phyloP scores from a whole-genome alignment of 2,329 filamentous ascomycete species.

The Rosellinia necatrix region DNA sequence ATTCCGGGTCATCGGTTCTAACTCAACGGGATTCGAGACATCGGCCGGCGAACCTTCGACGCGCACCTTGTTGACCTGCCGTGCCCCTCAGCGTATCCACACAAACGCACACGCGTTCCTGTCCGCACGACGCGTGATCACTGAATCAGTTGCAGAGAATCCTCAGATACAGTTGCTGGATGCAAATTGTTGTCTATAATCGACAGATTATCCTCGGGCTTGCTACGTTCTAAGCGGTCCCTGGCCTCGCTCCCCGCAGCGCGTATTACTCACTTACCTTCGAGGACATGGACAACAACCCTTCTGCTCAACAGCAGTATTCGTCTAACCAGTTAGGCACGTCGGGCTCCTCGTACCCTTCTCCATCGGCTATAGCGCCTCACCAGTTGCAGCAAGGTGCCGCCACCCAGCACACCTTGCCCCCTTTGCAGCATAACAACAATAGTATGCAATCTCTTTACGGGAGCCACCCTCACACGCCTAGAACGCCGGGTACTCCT shows the following conservation, averaged over 20 bases:
- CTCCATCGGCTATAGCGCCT: constrained; percentile 56
- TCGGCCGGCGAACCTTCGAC: constrained; percentile 17
- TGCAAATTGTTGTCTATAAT: no score
- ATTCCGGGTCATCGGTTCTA: constrained; percentile 29
- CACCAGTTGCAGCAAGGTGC: constrained; percentile 55
- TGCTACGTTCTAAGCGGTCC: constrained; percentile 34
- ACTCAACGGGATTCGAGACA: constrained; percentile 29
- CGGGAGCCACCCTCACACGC: constrained; percentile 64
- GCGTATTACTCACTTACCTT: constrained; percentile 34
- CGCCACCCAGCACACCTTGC: constrained; percentile 58
- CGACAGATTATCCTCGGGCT: constrained; percentile 29
- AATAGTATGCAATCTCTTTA: constrained; percentile 59
- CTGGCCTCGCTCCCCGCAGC: constrained; percentile 32
- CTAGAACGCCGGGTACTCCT: constrained; percentile 65
- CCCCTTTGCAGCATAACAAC: constrained; percentile 55
- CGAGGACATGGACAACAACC: constrained; percentile 58
- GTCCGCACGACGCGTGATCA: constrained; percentile 22
- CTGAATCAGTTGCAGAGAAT: constrained; percentile 6
- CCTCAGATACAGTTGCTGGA: background rate
- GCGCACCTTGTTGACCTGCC: constrained; percentile 25
- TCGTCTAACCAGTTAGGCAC: constrained; percentile 62
- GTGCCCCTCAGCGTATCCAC: constrained; percentile 26
- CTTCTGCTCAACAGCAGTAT: constrained; percentile 47
- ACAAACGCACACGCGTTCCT: constrained; percentile 15
- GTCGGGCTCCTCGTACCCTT: constrained; percentile 56